These are phyloP conservation scores for Aspergillus sclerotiicarbonarius DNA, from an alignment of 495 filamentous ascomycete species.

Conservation along the genomic window DNA sequence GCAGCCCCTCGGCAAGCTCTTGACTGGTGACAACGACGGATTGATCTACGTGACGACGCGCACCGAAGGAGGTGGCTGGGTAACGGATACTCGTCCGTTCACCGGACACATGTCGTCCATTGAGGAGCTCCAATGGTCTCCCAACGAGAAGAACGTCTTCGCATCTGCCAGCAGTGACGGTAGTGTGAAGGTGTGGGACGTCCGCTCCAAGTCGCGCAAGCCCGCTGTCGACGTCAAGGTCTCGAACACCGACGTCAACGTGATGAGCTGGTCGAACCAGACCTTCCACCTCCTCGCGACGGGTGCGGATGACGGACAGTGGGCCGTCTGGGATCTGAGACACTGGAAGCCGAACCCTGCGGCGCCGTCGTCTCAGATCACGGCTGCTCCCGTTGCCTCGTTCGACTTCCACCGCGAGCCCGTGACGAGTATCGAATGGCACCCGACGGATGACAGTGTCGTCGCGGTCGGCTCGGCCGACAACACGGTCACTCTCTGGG, in stretches of 20 bases:
- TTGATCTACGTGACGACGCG: conserved; percentile 83
- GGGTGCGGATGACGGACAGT: conserved; percentile 89
- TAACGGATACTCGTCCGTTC: conserved; percentile 76
- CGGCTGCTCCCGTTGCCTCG: conserved; percentile 72
- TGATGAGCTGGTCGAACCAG: conserved; percentile 87
- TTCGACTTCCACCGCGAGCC: conserved; percentile 95
- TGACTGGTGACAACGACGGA: conserved; percentile 90
- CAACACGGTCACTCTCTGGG: conserved; percentile 93
- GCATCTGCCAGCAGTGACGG: conserved; percentile 91
- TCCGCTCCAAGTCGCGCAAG: conserved; percentile 80
- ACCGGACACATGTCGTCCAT: conserved; percentile 79
- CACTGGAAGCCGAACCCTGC: conserved; percentile 76
- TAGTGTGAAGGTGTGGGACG: conserved; percentile 92
- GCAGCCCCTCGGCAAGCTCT: conserved; percentile 71
- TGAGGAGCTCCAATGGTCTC: conserved; percentile 96
- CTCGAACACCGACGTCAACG: conserved; percentile 85
- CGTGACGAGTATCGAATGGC: conserved; percentile 95
- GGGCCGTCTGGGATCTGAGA: conserved; percentile 94
- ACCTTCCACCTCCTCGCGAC: conserved; percentile 87
- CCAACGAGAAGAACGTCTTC: conserved; percentile 86
- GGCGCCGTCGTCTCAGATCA: conserved; percentile 36
- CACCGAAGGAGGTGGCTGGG: conserved; percentile 82
- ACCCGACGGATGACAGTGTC: conserved; percentile 92
- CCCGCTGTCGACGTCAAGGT: conserved; percentile 83
- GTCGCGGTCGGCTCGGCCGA: conserved; percentile 90